Base-by-base conservation (phyloP, 129 eudicot species). In the Mikania micrantha region DNA sequence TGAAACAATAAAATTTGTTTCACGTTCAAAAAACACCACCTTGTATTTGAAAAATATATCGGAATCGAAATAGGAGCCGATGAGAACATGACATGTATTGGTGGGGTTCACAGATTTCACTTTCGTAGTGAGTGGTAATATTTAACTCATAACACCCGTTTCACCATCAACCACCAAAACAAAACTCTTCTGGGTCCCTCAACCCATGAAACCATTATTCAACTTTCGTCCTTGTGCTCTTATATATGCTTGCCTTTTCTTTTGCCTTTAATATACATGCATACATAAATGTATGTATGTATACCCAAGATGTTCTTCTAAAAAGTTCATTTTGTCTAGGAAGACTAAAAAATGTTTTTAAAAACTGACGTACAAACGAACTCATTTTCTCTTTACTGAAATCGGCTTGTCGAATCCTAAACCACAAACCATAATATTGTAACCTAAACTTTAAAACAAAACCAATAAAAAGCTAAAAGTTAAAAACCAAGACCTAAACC, bases 111-210 rank as follows among this genome's bases (percentile, higher is more conserved):
- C 2, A 7, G 22, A 49, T 67, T 61, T 68, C 63, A 50, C 50
- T 20, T 9, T 68, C 73, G 5, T 52, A 50, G 35, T 38, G 15
- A 24, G 32, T 12, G 20, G 54, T 13, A 39, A 15, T 0, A 48
- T 50, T 67, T 12, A 49, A 39, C 47, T 48, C 49, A 67, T 52
- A 35, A 67, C 21, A 49, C 60, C 49, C 72, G 50, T 67, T 32
- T 48, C 72, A 7, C 45, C 12, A 49, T 67, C 72, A 50, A 34
- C 48, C n/a, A 41, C 49, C 62, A 54, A 68, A 68, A 42, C 64
- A 42, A 64, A 64, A 41, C 54, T 36, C 57, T 24, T 41, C 39
- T 41, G 4, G 70, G 70, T 64, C 56, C 70, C 39, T 24, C 5
- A 35, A 8, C 39, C 27, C 36, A 15, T 59, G 32, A 17, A 64